Evolutionary conservation across 1,284 basidiomycete genomes (phyloP).

Genomic region (Sanghuangporus baumii): DNA sequence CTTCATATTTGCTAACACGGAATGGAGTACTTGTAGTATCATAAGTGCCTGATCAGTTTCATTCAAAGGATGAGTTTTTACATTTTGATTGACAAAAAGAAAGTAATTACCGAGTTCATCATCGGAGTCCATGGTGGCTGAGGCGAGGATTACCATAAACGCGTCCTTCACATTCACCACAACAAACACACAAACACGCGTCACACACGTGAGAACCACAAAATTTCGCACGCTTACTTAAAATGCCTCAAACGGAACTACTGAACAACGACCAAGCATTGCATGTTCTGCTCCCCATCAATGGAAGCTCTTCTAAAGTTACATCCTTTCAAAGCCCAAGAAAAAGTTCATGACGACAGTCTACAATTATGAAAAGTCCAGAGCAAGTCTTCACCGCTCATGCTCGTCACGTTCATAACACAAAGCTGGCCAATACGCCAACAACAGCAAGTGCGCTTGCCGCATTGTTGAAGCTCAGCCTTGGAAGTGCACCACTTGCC

Average conservation of each 20-base stretch:
- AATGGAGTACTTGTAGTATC: conserved; percentile 10
- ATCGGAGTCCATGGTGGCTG: conserved; percentile 8
- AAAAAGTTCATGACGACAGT: background rate
- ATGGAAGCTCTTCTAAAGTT: conserved; percentile 11
- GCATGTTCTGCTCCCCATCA: conserved; percentile 7
- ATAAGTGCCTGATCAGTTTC: background rate
- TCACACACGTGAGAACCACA: conserved; percentile 1
- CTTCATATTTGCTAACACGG: conserved; percentile 8
- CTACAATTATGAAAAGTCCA: background rate
- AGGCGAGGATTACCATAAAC: background rate
- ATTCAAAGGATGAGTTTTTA: background rate
- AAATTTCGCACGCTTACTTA: background rate
- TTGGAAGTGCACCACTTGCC: conserved; percentile 10
- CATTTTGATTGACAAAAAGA: background rate
- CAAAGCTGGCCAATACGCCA: conserved; percentile 32
- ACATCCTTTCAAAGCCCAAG: conserved; percentile 8
- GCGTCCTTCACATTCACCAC: background rate
- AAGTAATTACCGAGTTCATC: conserved; percentile 15
- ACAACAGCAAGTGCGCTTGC: conserved; percentile 29
- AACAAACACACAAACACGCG: background rate
- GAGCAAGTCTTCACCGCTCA: background rate
- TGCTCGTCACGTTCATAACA: conserved; percentile 25
- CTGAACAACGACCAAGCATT: conserved; percentile 13
- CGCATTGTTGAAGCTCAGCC: conserved; percentile 19
- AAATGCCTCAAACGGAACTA: background rate